Evolutionary conservation across 768 basidiomycete species (phyloP), one percentile per base, ranked within the genome.

Genomic region (Tremella mesenterica): DNA sequence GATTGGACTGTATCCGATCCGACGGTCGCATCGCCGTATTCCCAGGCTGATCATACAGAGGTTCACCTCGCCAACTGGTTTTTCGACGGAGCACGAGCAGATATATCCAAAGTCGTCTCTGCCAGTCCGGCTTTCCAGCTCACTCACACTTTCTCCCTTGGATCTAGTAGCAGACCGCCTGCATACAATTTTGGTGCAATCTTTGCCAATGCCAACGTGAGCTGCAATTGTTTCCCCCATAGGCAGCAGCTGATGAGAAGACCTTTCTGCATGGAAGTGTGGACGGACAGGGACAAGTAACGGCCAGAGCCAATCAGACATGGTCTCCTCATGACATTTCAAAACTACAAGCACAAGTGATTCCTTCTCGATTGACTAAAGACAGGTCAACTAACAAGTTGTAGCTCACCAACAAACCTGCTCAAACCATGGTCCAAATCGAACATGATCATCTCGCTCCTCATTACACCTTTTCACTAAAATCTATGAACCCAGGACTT

Each of bases 111-210:
- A 77, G 85, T 81, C 63, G 79, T 97, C 63, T 93, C 90, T 26
- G 80, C 85, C 73, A 88, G 83, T 73, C 95, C 95, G n/a, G 82
- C 87, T 47, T 97, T 97, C 81, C 93, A 97, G 78, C 86, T 96
- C 64, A 92, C 91, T 56, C 95, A 99, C 74, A 87, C 90, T 21
- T 96, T 99, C 76, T 79, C 84, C 54, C 77, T 96, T 53, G 95
- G 89, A 18, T 89, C 88, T 18, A 85, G 86, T 73, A 81, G 83
- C n/a, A 57, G 65, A 45, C 81, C 88, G 1, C 81, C 93, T 13
- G 85, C 85, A 27, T 99, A 99, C 75, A 91, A 89, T 74, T 96
- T 97, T 70, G 88, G 86, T 53, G 89, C 91, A 9, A 81, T 95
- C 47, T 96, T 85, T 75, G 91, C 86, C 13, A 93, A 84, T 66